Conservation (phyloP, 768 basidiomycete species). For the Lactifluus rugatus region DNA sequence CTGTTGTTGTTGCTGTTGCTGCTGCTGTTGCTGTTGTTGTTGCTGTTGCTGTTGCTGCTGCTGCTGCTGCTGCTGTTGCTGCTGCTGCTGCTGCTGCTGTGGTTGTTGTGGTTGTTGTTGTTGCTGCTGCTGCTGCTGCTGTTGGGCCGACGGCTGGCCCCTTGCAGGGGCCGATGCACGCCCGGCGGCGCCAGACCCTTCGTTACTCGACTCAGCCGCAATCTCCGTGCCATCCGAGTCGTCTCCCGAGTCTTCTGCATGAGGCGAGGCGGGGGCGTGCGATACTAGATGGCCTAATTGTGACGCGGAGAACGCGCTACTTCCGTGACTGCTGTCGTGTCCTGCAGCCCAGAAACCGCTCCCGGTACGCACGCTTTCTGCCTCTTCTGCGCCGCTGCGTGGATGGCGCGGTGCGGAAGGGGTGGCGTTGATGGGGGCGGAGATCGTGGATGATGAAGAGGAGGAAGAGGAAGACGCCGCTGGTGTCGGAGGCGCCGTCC, state of each 20-base stretch:
- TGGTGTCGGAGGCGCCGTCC: conserved; percentile 47
- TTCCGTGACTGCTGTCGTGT: conserved; percentile 39
- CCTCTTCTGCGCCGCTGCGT: conserved; percentile 22
- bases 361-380: conserved; percentile 48
- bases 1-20: no score
- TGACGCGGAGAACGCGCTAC: conserved; percentile 40
- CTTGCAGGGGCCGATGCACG: no score
- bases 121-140: no score
- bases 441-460: conserved; percentile 18
- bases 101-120: no score
- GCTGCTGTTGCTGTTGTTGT: no score
- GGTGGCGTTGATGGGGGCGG: background rate
- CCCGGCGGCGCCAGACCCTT: no score
- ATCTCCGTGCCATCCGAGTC: no score
- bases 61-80: no score
- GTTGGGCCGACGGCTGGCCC: no score
- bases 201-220: no score
- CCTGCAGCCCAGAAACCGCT: conserved; percentile 72
- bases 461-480: conserved; percentile 20
- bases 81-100: no score
- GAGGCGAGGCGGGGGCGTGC: conserved; percentile 20
- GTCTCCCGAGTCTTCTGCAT: conserved; percentile 21
- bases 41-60: no score
- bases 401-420: background rate
- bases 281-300: conserved; percentile 15